Base-by-base conservation (phyloP, 2,329 filamentous ascomycete species). In the Penicillium concentricum region DNA sequence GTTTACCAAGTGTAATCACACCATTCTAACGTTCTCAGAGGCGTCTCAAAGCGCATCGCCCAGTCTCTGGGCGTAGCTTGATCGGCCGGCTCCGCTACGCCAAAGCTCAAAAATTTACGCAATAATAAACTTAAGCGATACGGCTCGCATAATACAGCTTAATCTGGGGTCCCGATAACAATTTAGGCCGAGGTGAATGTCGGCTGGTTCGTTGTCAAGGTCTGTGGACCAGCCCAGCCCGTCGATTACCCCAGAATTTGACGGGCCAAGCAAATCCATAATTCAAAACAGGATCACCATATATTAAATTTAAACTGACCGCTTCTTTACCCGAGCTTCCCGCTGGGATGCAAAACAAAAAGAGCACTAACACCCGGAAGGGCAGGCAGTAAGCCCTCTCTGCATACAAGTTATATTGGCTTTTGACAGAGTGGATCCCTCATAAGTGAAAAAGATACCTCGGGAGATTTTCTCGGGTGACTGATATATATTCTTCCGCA, bases 331-430 rank as follows among this genome's bases (percentile, higher is more conserved):
- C 28, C 51, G 51, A 42, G 6, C 10, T 18, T 54, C 22, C 42
- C 51, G 51, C 16, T 5, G 5, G n/a, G 18, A 8, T 4, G 2
- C 13, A 38, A 46, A 10, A 28, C n/a, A 38, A 22, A 52, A 44
- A 24, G 16, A 26, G 9, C 39, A 46, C 48, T 51, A 51, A 51
- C 4, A 30, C 28, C 28, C 54, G n/a, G 54, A 56, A 32, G 5
- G 39, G 39, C 39, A 44, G 53, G 46, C 32, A 24, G 24, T 51
- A 38, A 51, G 41, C 34, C 39, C 28, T 28, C 18, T 26, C 16
- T 55, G 53, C 53, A 55, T 55, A n/a, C 50, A 32, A 54, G n/a
- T 56, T 45, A 56, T 51, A 51, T 56, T 55, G 45, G 30, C 20
- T 30, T 42, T 22, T 16, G 26, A 24, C 20, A 9, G 13, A 52